Evolutionary conservation across 2,329 filamentous ascomycete genomes (phyloP), one percentile per base, ranked within the genome.

Genomic region (Talaromyces funiculosus): DNA sequence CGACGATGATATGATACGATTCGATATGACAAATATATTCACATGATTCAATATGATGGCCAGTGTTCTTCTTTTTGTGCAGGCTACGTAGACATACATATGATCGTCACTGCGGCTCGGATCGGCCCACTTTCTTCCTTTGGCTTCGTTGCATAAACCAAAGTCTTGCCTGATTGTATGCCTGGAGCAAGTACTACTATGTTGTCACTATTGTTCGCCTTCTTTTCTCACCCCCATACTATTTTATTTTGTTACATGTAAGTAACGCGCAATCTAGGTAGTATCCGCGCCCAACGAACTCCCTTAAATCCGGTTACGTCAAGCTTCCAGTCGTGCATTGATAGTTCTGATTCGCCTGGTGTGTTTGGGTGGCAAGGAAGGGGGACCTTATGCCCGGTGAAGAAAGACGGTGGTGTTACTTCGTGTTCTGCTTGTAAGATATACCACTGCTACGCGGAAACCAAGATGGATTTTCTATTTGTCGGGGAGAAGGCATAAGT

Each of bases 1-100:
- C 47, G 45, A 59, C 33, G 45, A 59, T 53, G 57, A 59, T 59
- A 59, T 59, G 57, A 53, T 53, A 53, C 16, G 45, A 40, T 18
- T 42, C 20, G 33, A 54, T 54, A 54, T 20, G 20, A 49, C 7
- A 10, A 29, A n/a, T 31, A 49, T 31, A 29, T 12, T 33, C 9
- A n/a, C n/a, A n/a, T n/a, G n/a, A n/a, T n/a, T n/a, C n/a, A n/a
- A n/a, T n/a, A 33, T 10, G 31, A 33, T 33, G 31, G 31, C 31
- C 12, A 8, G 2, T 33, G 31, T 33, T 33, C 31, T 33, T 7
- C 31, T 12, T 33, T 8, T 33, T 33, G 12, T 33, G 31, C 8
- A n/a, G 26, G 2, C 24, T 33, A 51, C 29, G 47, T 35, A 18
- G 47, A 33, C 47, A 33, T 51, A n/a, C 29, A 29, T 33, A 3